Percentiles rank a stretch among this genome's conserved stretches.
These are phyloP conservation scores for Margaritispora aquatica DNA, from an alignment of 495 filamentous ascomycete genomes.

Conservation along the genomic window DNA sequence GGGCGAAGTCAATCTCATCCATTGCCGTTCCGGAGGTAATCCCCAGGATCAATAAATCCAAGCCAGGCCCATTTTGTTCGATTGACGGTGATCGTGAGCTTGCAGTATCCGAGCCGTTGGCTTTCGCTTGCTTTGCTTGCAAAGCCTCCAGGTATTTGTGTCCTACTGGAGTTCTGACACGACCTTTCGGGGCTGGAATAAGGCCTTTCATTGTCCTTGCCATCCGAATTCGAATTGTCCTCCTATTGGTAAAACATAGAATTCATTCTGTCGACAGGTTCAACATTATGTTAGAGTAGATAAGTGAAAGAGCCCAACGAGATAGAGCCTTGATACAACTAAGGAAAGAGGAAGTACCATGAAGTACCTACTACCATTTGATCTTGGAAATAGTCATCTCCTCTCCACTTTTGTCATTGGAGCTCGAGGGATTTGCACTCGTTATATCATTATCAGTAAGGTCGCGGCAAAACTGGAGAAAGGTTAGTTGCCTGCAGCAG, in stretches of 20 bases:
- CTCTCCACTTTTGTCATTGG: background rate
- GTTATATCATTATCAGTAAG: background rate
- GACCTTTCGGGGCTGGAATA: slow-evolving; percentile 21
- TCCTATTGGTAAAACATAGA: background rate
- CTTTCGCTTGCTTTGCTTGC: slow-evolving; percentile 19
- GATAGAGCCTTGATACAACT: too few relatives aligned
- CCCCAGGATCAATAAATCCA: slow-evolving; percentile 22
- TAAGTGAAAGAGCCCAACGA: too few relatives aligned
- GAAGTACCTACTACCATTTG: background rate
- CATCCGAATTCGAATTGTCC: slow-evolving; percentile 4
- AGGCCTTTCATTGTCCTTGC: slow-evolving; percentile 19
- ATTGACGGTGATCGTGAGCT: slow-evolving; percentile 12
- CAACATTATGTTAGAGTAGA: background rate
- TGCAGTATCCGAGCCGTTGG: slow-evolving; percentile 14
- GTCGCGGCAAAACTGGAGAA: background rate
- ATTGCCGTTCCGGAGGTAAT: slow-evolving; percentile 24
- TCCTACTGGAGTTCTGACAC: slow-evolving; percentile 20
- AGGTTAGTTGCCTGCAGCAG: background rate
- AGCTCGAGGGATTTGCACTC: background rate
- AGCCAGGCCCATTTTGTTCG: slow-evolving; percentile 10
- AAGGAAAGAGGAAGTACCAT: too few relatives aligned
- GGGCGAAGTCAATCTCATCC: slow-evolving; percentile 25
- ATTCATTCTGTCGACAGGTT: background rate
- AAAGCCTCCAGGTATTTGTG: slow-evolving; percentile 25
- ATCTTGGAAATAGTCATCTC: background rate